Evolutionary conservation across 2,329 filamentous ascomycete genomes (phyloP), one percentile per base, ranked within the genome.

Genomic region (Thelonectria discophora): DNA sequence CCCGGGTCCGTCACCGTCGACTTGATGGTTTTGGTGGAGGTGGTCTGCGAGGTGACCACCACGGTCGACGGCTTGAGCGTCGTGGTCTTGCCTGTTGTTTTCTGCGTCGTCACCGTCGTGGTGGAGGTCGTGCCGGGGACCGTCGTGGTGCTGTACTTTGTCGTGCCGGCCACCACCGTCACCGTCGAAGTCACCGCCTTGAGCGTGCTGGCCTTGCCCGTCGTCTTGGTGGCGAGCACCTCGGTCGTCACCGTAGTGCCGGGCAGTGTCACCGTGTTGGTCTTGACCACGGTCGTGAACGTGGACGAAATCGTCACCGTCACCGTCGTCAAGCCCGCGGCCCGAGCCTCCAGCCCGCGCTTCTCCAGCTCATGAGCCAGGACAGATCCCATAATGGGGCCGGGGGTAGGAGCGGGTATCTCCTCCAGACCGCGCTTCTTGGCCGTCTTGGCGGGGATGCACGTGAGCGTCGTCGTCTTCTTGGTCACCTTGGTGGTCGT

Each of bases 401-500:
- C 17, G 8, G 49, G 11, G 3, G 58, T 55, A 5, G 58, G 51
- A 20, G 13, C 27, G 1, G 40, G 30, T 2, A 42, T 3, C 10
- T 54, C 37, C 4, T 40, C 27, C 6, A 67, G 52, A 8, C 40
- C 58, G 9, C 68, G 59, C 45, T 64, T 70, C 13, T 66, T 61
- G 20, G 60, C 53, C 1, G 53, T 65, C 2, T 49, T 40, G 2
- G 53, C 58, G 1, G 66, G 68, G 9, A 70, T 66, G 18, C 68
- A 70, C 21, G 60, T 66, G 7, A 69, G 21, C 2, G 68, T 70
- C 1, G 68, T 70, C 1, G 62, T 69, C 50, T 70, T 70, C 1
- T 49, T 53, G 8, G 56, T 55, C 2, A 46, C 62, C 46, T 70
- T 67, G 17, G 64, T 66, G 2, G 65, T 65, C 5, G 70, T 72